Conservation (phyloP, 371 early-diverging fungal species). For the Mortierella sp. region DNA sequence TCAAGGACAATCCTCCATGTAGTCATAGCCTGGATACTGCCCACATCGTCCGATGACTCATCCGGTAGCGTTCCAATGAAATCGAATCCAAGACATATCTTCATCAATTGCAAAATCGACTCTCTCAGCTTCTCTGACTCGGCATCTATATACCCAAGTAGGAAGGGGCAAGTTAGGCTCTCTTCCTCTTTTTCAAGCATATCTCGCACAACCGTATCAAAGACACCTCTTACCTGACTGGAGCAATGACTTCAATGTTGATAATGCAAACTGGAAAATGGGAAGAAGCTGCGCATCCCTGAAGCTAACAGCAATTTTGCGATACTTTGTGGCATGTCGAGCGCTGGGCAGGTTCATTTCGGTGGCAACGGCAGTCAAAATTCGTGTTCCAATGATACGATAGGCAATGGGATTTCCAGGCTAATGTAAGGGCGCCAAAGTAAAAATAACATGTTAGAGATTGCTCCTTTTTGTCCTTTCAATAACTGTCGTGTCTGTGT, state of each 20-base stretch:
- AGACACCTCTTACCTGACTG: slow-evolving; percentile 22
- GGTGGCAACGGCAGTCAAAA: slow-evolving; percentile 69
- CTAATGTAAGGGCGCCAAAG: slow-evolving; percentile 41
- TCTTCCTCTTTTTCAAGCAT: no score
- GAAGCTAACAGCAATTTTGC: slow-evolving; percentile 80
- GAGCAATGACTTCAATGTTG: slow-evolving; percentile 61
- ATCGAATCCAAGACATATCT: slow-evolving; percentile 85
- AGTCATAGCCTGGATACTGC: slow-evolving; percentile 85
- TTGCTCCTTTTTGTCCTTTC: not conserved
- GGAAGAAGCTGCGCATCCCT: slow-evolving; percentile 83
- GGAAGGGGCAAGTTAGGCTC: not conserved
- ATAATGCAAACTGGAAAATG: slow-evolving; percentile 79
- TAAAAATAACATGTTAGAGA: not conserved
- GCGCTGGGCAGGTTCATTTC: slow-evolving; percentile 72
- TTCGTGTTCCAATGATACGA: slow-evolving; percentile 77
- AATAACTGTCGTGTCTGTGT: not conserved
- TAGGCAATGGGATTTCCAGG: slow-evolving; percentile 65
- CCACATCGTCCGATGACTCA: slow-evolving; percentile 89
- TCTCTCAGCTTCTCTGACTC: slow-evolving; percentile 71
- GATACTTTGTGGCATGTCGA: slow-evolving; percentile 71
- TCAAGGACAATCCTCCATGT: slow-evolving; percentile 85
- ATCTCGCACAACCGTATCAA: not conserved
- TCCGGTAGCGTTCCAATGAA: slow-evolving; percentile 91
- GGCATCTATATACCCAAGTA: slow-evolving; percentile 34
- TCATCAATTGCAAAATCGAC: slow-evolving; percentile 73